Conservation (phyloP, 1,284 basidiomycete genomes). For the Puccinia triticina region DNA sequence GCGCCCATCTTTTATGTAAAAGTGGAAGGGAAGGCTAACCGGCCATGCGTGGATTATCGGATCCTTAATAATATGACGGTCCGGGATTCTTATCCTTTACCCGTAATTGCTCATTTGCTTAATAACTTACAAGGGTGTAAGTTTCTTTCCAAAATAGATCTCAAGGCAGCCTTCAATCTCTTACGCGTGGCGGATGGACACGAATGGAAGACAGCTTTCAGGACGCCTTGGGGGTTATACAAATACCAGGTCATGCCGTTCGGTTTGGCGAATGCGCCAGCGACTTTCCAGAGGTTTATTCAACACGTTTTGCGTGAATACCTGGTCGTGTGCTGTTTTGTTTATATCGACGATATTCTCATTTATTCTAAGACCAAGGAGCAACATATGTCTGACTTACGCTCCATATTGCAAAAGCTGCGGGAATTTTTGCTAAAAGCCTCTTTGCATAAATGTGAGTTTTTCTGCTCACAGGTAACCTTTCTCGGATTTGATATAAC, state of each 20-base stretch:
- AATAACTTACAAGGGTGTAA: not conserved
- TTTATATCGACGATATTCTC: slow-evolving; percentile 58
- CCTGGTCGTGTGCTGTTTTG: slow-evolving; percentile 57
- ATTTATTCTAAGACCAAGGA: slow-evolving; percentile 63
- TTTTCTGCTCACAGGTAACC: not conserved
- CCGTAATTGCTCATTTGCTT: not conserved
- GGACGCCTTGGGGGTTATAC: slow-evolving; percentile 56
- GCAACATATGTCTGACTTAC: not conserved
- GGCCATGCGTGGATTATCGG: slow-evolving; percentile 53
- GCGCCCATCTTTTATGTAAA: slow-evolving; percentile 52
- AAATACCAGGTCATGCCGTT: slow-evolving; percentile 62
- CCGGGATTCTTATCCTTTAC: slow-evolving; percentile 50
- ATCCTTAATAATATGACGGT: slow-evolving; percentile 52
- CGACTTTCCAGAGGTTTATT: slow-evolving; percentile 47
- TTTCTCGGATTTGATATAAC: not conserved
- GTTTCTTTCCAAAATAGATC: slow-evolving; percentile 57
- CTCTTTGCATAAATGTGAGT: slow-evolving; percentile 1
- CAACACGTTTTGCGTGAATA: slow-evolving; percentile 54
- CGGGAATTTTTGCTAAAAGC: not conserved
- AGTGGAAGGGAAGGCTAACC: slow-evolving; percentile 51
- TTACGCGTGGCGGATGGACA: slow-evolving; percentile 54
- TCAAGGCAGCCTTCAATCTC: slow-evolving; percentile 58
- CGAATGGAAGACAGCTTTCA: slow-evolving; percentile 6
- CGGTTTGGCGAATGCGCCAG: slow-evolving; percentile 62
- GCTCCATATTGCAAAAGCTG: not conserved